These are phyloP conservation scores for Cladosporium velox DNA, from an alignment of 2,329 filamentous ascomycete species.

Conservation along the genomic window DNA sequence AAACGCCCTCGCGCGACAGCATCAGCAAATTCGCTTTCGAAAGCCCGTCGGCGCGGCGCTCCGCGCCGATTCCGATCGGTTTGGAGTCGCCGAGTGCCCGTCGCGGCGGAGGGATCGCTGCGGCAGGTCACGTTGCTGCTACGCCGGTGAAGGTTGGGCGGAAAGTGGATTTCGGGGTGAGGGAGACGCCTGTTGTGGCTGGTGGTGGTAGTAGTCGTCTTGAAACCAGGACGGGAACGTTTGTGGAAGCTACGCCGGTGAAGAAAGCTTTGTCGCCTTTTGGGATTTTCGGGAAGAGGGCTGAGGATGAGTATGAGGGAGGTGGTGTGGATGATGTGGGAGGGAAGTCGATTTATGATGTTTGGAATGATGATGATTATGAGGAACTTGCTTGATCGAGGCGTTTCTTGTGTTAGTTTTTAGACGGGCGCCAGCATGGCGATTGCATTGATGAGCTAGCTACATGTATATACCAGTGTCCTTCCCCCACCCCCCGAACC, in stretches of 20 bases:
- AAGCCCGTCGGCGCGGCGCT: slow-evolving; percentile 2
- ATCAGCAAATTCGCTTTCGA: slow-evolving; percentile 2
- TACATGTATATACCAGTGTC: neutral
- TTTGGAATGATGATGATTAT: slow-evolving; percentile 49
- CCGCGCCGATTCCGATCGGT: neutral
- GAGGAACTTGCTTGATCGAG: slow-evolving; percentile 36
- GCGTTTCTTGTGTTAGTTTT: no score
- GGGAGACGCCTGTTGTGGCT: neutral
- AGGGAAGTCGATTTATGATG: slow-evolving; percentile 21
- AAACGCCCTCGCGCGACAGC: slow-evolving; percentile 43
- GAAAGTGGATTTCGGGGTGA: slow-evolving; percentile 7
- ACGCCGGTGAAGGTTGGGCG: slow-evolving; percentile 22
- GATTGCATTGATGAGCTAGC: neutral
- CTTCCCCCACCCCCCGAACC: neutral
- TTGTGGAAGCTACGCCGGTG: slow-evolving; percentile 22
- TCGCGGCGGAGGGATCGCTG: slow-evolving; percentile 8
- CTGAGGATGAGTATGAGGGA: slow-evolving; percentile 19
- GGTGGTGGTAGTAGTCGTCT: neutral
- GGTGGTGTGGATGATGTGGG: slow-evolving; percentile 5
- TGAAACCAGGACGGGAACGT: neutral
- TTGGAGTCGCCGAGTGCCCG: slow-evolving; percentile 29
- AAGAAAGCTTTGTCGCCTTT: neutral
- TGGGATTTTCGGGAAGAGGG: neutral
- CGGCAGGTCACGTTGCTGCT: slow-evolving; percentile 21
- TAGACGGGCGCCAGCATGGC: neutral